Conservation (phyloP, 2,329 filamentous ascomycete species). For the Colletotrichum higginsianum region DNA sequence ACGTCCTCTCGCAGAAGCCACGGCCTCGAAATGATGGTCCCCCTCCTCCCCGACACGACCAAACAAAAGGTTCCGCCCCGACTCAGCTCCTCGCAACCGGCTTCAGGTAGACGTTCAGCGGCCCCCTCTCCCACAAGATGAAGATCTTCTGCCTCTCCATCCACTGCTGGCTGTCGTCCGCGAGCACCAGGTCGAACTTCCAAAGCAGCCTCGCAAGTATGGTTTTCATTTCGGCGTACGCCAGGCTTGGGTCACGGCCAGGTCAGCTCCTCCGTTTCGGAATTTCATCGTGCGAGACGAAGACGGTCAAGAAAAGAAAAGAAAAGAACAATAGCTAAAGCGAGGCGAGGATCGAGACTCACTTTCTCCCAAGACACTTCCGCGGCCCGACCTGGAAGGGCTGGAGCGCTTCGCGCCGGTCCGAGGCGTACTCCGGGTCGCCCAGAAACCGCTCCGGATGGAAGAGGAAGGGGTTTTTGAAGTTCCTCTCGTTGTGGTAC, state of each 20-base stretch:
- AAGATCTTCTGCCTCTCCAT: conserved; percentile 45
- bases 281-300: background rate
- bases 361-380: conserved; percentile 53
- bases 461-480: conserved; percentile 60
- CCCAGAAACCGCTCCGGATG: conserved; percentile 58
- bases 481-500: conserved; percentile 50
- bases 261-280: background rate
- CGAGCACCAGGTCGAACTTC: conserved; percentile 61
- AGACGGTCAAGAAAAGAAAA: background rate
- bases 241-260: conserved; percentile 49
- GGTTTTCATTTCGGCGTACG: conserved; percentile 64
- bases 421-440: conserved; percentile 44
- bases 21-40: too few species aligned
- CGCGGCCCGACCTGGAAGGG: conserved; percentile 51
- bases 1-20: too few species aligned
- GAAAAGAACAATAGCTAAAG: too few species aligned
- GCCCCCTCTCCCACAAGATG: conserved; percentile 25
- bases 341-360: conserved; percentile 27
- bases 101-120: conserved; percentile 34
- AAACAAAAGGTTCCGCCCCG: background rate
- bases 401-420: conserved; percentile 46
- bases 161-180: conserved; percentile 53
- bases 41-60: background rate
- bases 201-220: conserved; percentile 61
- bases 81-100: conserved; percentile 20